Evolutionary conservation across 805 yeast genomes (phyloP).

Genomic region (Lipomyces yamadae): DNA sequence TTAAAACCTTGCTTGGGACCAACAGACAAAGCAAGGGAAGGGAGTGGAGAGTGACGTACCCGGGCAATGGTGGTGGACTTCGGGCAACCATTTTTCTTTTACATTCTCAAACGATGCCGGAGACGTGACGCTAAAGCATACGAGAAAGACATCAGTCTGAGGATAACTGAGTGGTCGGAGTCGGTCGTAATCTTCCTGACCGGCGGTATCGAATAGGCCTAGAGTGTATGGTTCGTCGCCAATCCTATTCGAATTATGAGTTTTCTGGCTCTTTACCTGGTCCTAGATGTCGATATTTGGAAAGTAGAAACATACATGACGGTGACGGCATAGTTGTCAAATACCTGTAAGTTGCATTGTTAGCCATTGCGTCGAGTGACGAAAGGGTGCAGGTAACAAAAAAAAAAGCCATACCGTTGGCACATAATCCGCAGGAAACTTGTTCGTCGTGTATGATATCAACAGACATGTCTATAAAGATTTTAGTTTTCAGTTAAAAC

Average conservation of each 20-base stretch:
- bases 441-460: constrained; percentile 94
- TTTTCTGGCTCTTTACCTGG: not conserved
- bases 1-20: no score
- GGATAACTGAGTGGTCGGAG: constrained; percentile 96
- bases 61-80: constrained; percentile 97
- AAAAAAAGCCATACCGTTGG: constrained; percentile 88
- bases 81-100: constrained; percentile 98
- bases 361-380: not conserved
- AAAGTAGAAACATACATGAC: constrained; percentile 56
- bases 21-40: not conserved
- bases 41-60: constrained; percentile 17
- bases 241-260: constrained; percentile 51
- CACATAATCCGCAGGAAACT: constrained; percentile 96
- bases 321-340: constrained; percentile 73
- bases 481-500: constrained; percentile 3
- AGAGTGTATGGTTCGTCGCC: constrained; percentile 98
- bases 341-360: constrained; percentile 20
- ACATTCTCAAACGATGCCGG: constrained; percentile 98
- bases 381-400: not conserved
- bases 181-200: constrained; percentile 98
- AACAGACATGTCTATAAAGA: constrained; percentile 74
- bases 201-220: constrained; percentile 98
- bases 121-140: constrained; percentile 94
- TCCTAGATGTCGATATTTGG: not conserved
- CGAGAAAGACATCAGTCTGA: constrained; percentile 93